These are phyloP conservation scores for Hypoxylon sp. DNA, from an alignment of 2,329 filamentous ascomycete species.

Conservation along the genomic window DNA sequence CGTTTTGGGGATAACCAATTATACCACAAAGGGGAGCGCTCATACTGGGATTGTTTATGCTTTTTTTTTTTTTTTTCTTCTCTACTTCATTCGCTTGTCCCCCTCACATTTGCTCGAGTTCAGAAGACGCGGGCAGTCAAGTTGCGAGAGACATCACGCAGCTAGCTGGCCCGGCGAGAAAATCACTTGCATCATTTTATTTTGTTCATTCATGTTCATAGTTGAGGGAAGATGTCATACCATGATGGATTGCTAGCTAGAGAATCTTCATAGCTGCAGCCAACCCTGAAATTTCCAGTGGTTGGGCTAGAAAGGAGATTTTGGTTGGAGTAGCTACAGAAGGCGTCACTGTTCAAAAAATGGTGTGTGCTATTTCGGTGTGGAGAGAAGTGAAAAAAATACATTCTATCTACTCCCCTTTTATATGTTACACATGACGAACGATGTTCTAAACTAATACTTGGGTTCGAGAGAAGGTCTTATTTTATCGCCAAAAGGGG, in stretches of 20 bases:
- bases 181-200: conserved; percentile 10
- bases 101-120: conserved; percentile 6
- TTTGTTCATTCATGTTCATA: conserved; percentile 28
- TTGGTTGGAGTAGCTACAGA: background rate
- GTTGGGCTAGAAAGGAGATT: conserved; percentile 1
- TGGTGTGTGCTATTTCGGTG: conserved; percentile 4
- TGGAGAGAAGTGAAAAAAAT: conserved; percentile 20
- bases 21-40: conserved; percentile 38
- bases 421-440: background rate
- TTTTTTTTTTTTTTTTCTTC: conserved; percentile 22
- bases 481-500: too few species aligned
- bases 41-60: conserved; percentile 15
- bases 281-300: too few species aligned
- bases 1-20: conserved; percentile 37
- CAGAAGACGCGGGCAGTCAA: conserved; percentile 6
- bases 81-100: conserved; percentile 31
- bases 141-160: conserved; percentile 5
- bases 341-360: background rate
- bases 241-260: conserved; percentile 1
- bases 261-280: conserved; percentile 5
- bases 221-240: conserved; percentile 9
- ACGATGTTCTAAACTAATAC: background rate
- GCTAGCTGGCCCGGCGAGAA: conserved; percentile 10
- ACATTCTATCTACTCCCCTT: conserved; percentile 11
- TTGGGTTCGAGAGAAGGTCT: background rate